These are phyloP conservation scores for Crithidia mellificae DNA, from an alignment of 208 protist genomes.

Conservation along the genomic window DNA sequence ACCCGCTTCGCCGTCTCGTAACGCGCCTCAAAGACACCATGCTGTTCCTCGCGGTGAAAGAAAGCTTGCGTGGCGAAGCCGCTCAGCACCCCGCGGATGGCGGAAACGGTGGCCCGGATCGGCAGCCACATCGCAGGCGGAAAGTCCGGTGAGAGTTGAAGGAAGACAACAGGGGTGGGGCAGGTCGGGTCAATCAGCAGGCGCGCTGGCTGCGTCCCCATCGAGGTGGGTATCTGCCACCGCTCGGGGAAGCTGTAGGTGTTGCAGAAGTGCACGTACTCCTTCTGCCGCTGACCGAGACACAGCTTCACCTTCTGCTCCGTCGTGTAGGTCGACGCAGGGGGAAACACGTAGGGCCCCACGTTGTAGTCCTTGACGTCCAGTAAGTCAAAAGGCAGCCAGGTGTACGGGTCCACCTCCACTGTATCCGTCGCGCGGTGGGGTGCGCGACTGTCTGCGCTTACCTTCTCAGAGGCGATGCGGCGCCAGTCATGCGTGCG, in stretches of 20 bases:
- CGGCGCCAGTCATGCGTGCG: conserved; percentile 1
- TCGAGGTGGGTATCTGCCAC: conserved; percentile 80
- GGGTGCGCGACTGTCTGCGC: not conserved
- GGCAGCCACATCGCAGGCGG: conserved; percentile 92
- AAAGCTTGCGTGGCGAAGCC: conserved; percentile 80
- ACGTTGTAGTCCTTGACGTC: conserved; percentile 70
- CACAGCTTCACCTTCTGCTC: conserved; percentile 69
- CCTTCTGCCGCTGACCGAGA: conserved; percentile 53
- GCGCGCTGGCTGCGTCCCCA: conserved; percentile 75
- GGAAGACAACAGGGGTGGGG: conserved; percentile 61
- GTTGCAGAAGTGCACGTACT: conserved; percentile 92
- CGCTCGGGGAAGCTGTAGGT: conserved; percentile 88
- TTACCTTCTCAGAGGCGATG: not conserved
- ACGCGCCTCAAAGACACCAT: conserved; percentile 59
- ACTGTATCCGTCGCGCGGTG: conserved; percentile 11
- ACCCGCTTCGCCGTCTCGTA: conserved; percentile 56
- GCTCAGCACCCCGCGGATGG: conserved; percentile 81
- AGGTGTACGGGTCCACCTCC: conserved; percentile 66
- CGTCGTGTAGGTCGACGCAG: conserved; percentile 63
- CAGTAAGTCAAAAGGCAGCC: conserved; percentile 81
- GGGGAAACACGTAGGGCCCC: conserved; percentile 66
- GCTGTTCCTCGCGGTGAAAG: conserved; percentile 79
- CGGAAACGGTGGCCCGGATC: conserved; percentile 69
- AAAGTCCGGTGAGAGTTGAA: conserved; percentile 85
- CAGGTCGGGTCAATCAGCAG: conserved; percentile 75